A percentile compares a stretch with the other conserved stretches of the same genome.
phyloP scores from a whole-genome alignment of 2,329 filamentous ascomycete genomes.

The Ophiostoma populinum region DNA sequence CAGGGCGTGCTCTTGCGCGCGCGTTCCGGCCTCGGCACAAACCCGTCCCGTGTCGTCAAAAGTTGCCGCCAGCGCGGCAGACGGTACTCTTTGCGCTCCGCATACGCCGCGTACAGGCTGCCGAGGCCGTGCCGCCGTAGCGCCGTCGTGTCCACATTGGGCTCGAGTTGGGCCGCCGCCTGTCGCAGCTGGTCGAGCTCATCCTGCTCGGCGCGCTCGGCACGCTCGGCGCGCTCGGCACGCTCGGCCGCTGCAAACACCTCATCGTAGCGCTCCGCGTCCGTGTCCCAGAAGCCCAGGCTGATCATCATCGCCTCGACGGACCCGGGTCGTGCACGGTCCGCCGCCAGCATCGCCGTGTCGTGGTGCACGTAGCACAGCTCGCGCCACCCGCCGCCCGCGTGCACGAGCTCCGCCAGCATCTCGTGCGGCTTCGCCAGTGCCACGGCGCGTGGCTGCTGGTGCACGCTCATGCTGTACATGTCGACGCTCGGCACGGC shows the following conservation, averaged over 20 bases:
- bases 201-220: background rate
- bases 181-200: background rate
- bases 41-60: conserved; percentile 8
- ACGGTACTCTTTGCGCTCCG: conserved; percentile 8
- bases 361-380: conserved; percentile 13
- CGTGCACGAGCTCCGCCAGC: conserved; percentile 9
- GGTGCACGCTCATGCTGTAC: conserved; percentile 7
- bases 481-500: conserved; percentile 6
- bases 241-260: conserved; percentile 7
- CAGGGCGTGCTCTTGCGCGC: background rate
- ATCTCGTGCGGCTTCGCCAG: conserved; percentile 8
- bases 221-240: background rate
- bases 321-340: conserved; percentile 7
- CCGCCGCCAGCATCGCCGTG: conserved; percentile 8
- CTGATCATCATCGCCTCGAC: conserved; percentile 13
- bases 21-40: background rate
- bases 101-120: conserved; percentile 6
- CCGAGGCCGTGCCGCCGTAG: conserved; percentile 5
- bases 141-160: background rate
- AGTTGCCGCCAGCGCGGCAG: conserved; percentile 10
- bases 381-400: conserved; percentile 12
- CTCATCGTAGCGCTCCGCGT: conserved; percentile 7
- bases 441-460: conserved; percentile 2
- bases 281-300: conserved; percentile 13
- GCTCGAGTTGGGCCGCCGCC: background rate